Base-by-base conservation (phyloP, 257 asterid species). In the Handroanthus guayacan region DNA sequence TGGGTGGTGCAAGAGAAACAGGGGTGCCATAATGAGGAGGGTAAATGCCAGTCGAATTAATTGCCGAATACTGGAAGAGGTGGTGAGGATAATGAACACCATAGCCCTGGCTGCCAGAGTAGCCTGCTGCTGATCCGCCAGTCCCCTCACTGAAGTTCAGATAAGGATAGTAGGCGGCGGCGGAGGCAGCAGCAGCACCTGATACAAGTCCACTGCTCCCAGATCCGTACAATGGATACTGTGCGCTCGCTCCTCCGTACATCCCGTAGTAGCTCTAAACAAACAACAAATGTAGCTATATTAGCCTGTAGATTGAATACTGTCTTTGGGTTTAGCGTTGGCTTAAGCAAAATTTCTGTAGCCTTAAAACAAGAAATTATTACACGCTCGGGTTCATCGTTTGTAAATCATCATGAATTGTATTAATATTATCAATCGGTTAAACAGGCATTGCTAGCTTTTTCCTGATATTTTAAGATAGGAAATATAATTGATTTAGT, bases 21-120 rank as follows among this genome's bases (percentile, higher is more conserved):
- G 98, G 96, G 48, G 97, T 83, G 67, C 88, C 96, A 67, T 91
- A 93, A 83, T 88, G 96, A 13, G 90, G 95, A 50, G 98, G 89
- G 66, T 88, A 91, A 73, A 83, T 83, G 47, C 85, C 92, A 41
- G 90, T 54, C 8, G 92, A 81, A 79, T 76, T 84, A 9, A 81
- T 52, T n/a, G 86, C 82, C 0, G 92, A 87, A 74, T 93, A 93
- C 76, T 84, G 97, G 81, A 83, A 85, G 83, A 93, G 87, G 73
- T 89, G 98, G 82, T 90, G 93, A 0, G 97, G 97, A 80, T 89
- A 91, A 62, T 91, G 97, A 65, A 89, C 71, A 6, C 97, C 93
- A 13, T 89, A 86, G 36, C 82, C 88, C 67, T 88, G 94, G 83
- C 72, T 78, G 61, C 86, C 79, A 2, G 94, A 77, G 75, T 90